These are phyloP conservation scores for Gaertneriomyces sp. DNA, from an alignment of 192 early-diverging fungal genomes.

Conservation along the genomic window DNA sequence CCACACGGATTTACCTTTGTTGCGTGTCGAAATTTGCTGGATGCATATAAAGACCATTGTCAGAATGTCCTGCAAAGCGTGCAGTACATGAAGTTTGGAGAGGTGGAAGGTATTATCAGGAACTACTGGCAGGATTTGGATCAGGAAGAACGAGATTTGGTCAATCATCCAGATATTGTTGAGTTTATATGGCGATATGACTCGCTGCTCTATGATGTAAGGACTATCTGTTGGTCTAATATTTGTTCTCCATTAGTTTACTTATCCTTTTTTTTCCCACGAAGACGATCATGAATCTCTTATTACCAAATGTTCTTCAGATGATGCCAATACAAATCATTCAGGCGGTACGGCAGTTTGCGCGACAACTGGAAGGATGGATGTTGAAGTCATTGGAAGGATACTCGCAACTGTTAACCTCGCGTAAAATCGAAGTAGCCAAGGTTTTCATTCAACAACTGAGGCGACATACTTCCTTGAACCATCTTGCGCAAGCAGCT, in stretches of 20 bases:
- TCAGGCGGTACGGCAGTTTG: constrained; percentile 31
- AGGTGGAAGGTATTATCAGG: constrained; percentile 28
- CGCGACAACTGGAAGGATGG: constrained; percentile 30
- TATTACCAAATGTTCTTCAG: constrained; percentile 31
- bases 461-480: constrained; percentile 42
- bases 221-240: background rate
- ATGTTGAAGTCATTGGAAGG: constrained; percentile 25
- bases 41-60: constrained; percentile 31
- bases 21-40: constrained; percentile 1
- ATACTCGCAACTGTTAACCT: constrained; percentile 19
- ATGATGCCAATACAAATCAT: constrained; percentile 33
- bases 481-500: constrained; percentile 41
- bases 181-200: constrained; percentile 53
- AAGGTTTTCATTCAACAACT: constrained; percentile 46
- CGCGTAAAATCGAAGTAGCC: constrained; percentile 42
- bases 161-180: constrained; percentile 28
- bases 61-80: constrained; percentile 25
- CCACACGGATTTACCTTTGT: constrained; percentile 7
- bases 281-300: constrained; percentile 30
- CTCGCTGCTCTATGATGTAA: constrained; percentile 48
- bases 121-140: constrained; percentile 23
- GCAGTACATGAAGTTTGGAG: constrained; percentile 31
- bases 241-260: background rate
- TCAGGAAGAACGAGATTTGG: constrained; percentile 15
- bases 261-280: background rate